Conservation (phyloP, 2,329 filamentous ascomycete species). For the Nigrospora sphaerica region DNA sequence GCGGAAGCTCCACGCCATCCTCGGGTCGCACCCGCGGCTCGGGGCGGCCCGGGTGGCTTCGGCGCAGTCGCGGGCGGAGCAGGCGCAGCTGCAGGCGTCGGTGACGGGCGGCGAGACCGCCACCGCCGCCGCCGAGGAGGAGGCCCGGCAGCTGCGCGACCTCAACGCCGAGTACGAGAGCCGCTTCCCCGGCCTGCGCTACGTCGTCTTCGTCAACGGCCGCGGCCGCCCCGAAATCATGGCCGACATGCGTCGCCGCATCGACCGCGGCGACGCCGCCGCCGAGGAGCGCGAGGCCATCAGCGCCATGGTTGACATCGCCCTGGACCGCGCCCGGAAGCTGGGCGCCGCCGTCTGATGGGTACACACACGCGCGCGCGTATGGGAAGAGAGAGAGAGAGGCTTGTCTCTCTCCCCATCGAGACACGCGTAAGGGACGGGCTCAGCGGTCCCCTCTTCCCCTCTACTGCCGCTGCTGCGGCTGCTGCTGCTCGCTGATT, state of each 20-base stretch:
- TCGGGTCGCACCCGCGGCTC: constrained; percentile 76
- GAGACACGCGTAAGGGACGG: too few species aligned
- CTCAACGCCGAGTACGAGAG: constrained; percentile 76
- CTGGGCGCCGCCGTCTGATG: constrained; percentile 24
- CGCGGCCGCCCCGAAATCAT: constrained; percentile 67
- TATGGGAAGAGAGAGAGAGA: neutral
- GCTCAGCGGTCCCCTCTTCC: too few species aligned
- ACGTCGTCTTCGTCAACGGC: constrained; percentile 90
- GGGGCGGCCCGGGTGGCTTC: constrained; percentile 79
- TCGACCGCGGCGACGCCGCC: constrained; percentile 57
- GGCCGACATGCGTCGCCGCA: constrained; percentile 71
- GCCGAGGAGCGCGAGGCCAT: constrained; percentile 69
- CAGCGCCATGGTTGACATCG: constrained; percentile 89
- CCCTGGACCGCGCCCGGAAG: constrained; percentile 69
- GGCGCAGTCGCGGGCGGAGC: constrained; percentile 72
- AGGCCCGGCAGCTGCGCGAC: constrained; percentile 46
- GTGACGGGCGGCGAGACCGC: constrained; percentile 36
- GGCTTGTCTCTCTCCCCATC: too few species aligned
- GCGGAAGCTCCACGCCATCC: constrained; percentile 59
- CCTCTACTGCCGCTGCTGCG: too few species aligned
- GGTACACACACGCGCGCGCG: neutral
- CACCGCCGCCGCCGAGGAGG: constrained; percentile 25
- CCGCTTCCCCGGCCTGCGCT: constrained; percentile 74
- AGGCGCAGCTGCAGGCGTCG: constrained; percentile 62
- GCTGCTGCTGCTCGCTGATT: too few species aligned